phyloP scores from a whole-genome alignment of 2,329 filamentous ascomycete species.

The Xylaria sp. region DNA sequence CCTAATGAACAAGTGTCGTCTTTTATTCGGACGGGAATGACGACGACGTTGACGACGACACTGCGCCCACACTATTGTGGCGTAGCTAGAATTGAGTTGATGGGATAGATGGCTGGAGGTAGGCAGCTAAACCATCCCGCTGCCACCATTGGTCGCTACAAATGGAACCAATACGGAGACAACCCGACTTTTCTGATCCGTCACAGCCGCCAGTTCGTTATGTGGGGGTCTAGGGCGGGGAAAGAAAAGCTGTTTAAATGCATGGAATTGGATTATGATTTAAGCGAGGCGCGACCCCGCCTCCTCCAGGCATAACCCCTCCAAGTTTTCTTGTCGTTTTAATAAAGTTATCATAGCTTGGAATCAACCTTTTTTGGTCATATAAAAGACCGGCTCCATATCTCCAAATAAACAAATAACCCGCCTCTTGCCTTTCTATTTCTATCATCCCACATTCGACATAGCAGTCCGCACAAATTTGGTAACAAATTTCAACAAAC shows the following conservation, averaged over 20 bases:
- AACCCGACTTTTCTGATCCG: neutral
- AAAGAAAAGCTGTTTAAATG: neutral
- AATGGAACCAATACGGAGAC: too few species aligned
- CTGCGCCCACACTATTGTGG: neutral
- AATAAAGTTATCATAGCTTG: too few species aligned
- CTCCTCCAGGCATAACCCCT: neutral
- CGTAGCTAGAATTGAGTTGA: neutral
- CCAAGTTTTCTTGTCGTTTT: neutral
- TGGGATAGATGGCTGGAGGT: neutral
- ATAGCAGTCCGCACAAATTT: neutral
- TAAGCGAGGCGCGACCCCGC: neutral
- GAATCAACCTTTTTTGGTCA: neutral
- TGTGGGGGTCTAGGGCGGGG: neutral
- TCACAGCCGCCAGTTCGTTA: neutral
- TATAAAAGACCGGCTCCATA: neutral
- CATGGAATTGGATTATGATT: neutral
- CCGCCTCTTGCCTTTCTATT: neutral
- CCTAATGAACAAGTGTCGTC: neutral
- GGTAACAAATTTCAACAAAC: neutral
- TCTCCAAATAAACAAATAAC: neutral
- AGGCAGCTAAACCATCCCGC: slow-evolving; percentile 9
- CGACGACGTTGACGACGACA: neutral
- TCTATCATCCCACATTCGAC: neutral
- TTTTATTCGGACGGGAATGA: neutral
- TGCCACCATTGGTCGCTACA: neutral